Conservation (phyloP, 2,329 filamentous ascomycete genomes). For the Penicillium olsonii region DNA sequence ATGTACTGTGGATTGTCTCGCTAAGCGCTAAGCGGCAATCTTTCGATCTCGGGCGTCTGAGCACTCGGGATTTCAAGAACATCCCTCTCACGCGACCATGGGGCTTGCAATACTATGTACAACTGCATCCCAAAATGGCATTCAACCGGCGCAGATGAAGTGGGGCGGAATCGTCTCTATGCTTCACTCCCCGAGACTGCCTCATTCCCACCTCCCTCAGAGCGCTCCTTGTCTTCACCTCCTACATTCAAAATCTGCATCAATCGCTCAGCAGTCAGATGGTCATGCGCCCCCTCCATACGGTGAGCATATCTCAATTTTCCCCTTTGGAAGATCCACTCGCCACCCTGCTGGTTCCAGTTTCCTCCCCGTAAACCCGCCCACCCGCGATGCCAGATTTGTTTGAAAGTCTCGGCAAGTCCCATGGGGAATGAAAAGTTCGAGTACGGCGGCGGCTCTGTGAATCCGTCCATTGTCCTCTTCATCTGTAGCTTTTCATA, state of each 20-base stretch:
- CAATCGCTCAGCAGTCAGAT: constrained; percentile 18
- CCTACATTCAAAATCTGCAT: constrained; percentile 12
- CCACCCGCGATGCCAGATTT: constrained; percentile 17
- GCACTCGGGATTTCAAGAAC: too few species aligned
- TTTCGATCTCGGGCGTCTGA: too few species aligned
- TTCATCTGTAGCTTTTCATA: constrained; percentile 25
- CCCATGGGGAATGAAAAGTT: constrained; percentile 10
- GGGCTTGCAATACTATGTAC: too few species aligned
- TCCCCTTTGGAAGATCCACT: constrained; percentile 22
- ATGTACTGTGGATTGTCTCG: too few species aligned
- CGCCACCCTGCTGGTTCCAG: constrained; percentile 19
- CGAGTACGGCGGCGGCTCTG: constrained; percentile 13
- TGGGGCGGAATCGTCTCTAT: background rate
- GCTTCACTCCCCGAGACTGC: background rate
- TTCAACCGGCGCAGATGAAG: too few species aligned
- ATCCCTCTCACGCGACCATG: too few species aligned
- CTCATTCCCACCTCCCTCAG: background rate
- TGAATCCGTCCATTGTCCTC: constrained; percentile 11
- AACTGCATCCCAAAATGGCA: too few species aligned
- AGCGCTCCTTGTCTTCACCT: background rate
- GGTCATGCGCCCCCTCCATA: constrained; percentile 19
- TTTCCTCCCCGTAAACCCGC: constrained; percentile 6
- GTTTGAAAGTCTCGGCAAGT: constrained; percentile 11
- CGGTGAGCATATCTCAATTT: constrained; percentile 20
- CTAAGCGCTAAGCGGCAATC: too few species aligned